Base-by-base conservation (phyloP, 805 yeast species). In the Lipomyces sp. region DNA sequence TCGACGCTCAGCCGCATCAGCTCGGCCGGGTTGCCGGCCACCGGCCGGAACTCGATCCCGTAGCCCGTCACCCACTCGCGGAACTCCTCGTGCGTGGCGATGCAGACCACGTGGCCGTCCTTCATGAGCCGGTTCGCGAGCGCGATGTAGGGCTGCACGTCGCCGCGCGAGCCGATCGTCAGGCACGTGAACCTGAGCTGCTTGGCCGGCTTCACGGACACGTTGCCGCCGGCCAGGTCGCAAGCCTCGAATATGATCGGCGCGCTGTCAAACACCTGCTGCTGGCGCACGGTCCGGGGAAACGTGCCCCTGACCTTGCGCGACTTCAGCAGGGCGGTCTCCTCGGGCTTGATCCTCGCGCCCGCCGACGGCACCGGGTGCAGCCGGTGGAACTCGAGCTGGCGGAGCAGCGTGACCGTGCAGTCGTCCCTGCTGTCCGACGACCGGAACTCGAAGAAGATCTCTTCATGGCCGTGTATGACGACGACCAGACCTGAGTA, bases 151-250 rank as follows among this genome's bases (percentile, higher is more conserved):
- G 98, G 98, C 68, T 91, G 98, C 5, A 91, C 97, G 68, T 91
- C 98, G 31, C 98, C 98, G 51, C 98, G 75, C 0, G 96, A 88
- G 0, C 98, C 98, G 61, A 91, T 91, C 0, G 97, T 91, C 51
- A 91, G 68, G 42, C 88, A 70, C 0, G 85, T 82, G 62, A 90
- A 77, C 26, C 75, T 76, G 60, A 76, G 77, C 2, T 80, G 68
- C 44, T 78, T 74, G 1, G 73, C 63, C 0, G 95, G 85, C 49
- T 71, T 74, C 35, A 46, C 23, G 19, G 41, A 8, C 40, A 54
- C 16, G 28, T 39, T 4, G 8, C 43, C 31, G 19, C 51, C 70
- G 0, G 86, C 86, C 3, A n/a, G 11, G 43, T 81, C 84, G 3
- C 46, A 13, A 4, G 44, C 29, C 19, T 49, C 57, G 26, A 46